Base-by-base conservation (phyloP, 2,329 filamentous ascomycete genomes). In the Pseudomassariella vexata region DNA sequence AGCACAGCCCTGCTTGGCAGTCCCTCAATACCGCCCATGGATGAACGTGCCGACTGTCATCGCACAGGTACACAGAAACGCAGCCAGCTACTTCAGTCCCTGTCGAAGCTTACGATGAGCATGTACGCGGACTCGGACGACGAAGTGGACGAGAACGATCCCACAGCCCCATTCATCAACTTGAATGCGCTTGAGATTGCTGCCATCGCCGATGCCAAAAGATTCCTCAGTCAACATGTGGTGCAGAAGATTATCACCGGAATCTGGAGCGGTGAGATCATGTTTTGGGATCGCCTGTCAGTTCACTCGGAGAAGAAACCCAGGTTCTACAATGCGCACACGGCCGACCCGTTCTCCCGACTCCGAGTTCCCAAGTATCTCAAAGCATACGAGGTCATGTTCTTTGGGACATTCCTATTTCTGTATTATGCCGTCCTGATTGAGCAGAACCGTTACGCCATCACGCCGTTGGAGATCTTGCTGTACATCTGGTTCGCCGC, bases 401-500 rank as follows among this genome's bases (percentile, higher is more conserved):
- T 86, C 59, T 85, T 86, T 52, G 63, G 73, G 15, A 66, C 69
- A 1, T 84, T 86, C 47, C 62, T 95, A 24, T 69, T 73, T 17
- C 64, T 95, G 5, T 95, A 94, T 58, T 95, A 94, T 50, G 70
- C 77, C n/a, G 88, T 95, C 0, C 69, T 95, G 19, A 73, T 94
- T 27, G 76, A 86, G 44, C 70, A 85, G 39, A 77, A 83, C 42
- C 71, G 78, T 7, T 65, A 68, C 12, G 65, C 67, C 18, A 76
- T 95, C 32, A 86, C 82, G 0, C 51, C 66, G 0, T 64, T 79
- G 12, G 88, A 95, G 54, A 60, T 82, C 2, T 52, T 85, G 11
- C 71, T 95, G 24, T 92, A 90, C 52, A 58, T 94, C 30, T 95
- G 87, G 84, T 82, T 95, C 45, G 79, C 79, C 5, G 83, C 86